Conservation (phyloP, 23 red algal genomes). For the Cyanidiococcus yangmingshanensis region DNA sequence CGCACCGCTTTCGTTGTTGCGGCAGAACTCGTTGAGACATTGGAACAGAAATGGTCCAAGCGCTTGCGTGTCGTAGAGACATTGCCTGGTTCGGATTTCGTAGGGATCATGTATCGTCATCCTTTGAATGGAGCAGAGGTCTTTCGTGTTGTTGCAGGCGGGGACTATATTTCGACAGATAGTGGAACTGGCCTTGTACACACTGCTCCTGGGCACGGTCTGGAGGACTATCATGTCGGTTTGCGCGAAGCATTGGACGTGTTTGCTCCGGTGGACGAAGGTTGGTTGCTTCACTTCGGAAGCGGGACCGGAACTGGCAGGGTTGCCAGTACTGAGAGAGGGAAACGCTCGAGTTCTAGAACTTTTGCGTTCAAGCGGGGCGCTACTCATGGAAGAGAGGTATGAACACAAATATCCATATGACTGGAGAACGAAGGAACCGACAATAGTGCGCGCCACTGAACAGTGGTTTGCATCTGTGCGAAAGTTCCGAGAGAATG, state of each 20-base stretch:
- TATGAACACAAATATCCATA: slow-evolving; percentile 98
- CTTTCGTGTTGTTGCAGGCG: slow-evolving; percentile 63
- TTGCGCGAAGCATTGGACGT: slow-evolving; percentile 75
- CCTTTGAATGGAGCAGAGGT: slow-evolving; percentile 32
- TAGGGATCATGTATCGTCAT: slow-evolving; percentile 65
- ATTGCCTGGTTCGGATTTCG: slow-evolving; percentile 40
- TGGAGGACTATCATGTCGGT: slow-evolving; percentile 84
- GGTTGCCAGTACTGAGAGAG: slow-evolving; percentile 64
- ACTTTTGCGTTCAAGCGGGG: slow-evolving; percentile 20
- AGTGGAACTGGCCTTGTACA: slow-evolving; percentile 93
- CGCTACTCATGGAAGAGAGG: slow-evolving; percentile 65
- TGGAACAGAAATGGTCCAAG: slow-evolving; percentile 22
- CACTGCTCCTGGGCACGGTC: slow-evolving; percentile 92
- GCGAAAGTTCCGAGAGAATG: slow-evolving; percentile 56
- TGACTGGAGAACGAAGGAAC: slow-evolving; percentile 96
- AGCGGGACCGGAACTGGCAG: slow-evolving; percentile 52
- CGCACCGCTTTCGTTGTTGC: slow-evolving; percentile 43
- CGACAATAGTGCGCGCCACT: slow-evolving; percentile 88
- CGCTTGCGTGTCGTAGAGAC: slow-evolving; percentile 13
- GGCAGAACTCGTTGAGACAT: slow-evolving; percentile 40
- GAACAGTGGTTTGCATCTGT: slow-evolving; percentile 98
- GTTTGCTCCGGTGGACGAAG: slow-evolving; percentile 71
- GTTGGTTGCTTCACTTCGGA: slow-evolving; percentile 79
- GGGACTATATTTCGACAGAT: slow-evolving; percentile 92
- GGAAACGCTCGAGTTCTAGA: slow-evolving; percentile 62